Percentiles rank a stretch among this genome's conserved stretches.
Evolutionary conservation across 1,139 yeast genomes (phyloP).

Genomic region (Debaryomyces robertsiae): DNA sequence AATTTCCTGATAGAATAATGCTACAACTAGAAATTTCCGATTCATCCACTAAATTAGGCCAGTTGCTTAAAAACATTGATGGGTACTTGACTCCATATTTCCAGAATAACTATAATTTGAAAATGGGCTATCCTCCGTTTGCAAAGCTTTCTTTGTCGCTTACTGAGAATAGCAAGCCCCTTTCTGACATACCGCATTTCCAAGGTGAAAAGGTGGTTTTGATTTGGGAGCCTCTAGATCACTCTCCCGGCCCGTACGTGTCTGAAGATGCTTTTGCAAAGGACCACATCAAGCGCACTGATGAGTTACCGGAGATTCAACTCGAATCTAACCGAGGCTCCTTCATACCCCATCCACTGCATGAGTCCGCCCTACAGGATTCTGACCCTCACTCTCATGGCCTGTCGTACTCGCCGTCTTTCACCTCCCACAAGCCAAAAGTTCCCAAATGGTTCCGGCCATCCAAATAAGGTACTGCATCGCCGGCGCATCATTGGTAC

Average conservation of each 20-base stretch:
- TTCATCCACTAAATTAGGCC: slow-evolving; percentile 43
- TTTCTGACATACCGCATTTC: slow-evolving; percentile 39
- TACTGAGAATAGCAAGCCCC: slow-evolving; percentile 31
- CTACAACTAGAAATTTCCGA: slow-evolving; percentile 51
- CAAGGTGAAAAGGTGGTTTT: slow-evolving; percentile 34
- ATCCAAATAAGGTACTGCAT: neutral
- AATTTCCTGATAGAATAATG: slow-evolving; percentile 55
- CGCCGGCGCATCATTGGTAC: too few relatives aligned
- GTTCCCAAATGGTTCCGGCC: neutral
- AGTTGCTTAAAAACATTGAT: slow-evolving; percentile 40
- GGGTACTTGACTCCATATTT: slow-evolving; percentile 41
- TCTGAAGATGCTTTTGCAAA: slow-evolving; percentile 8
- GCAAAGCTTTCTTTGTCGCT: slow-evolving; percentile 32
- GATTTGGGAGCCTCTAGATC: slow-evolving; percentile 35
- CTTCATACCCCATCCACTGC: neutral
- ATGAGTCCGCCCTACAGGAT: too few relatives aligned
- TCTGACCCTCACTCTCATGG: too few relatives aligned
- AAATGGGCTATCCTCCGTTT: slow-evolving; percentile 50
- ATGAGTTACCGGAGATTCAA: slow-evolving; percentile 44
- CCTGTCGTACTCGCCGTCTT: too few relatives aligned
- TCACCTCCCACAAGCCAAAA: neutral
- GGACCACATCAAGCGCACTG: slow-evolving; percentile 23
- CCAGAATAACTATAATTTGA: slow-evolving; percentile 35
- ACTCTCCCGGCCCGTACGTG: slow-evolving; percentile 28
- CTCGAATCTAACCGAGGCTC: slow-evolving; percentile 35